These are phyloP conservation scores for Ailanthus altissimus DNA, from an alignment of 345 rosid species.

Conservation along the genomic window DNA sequence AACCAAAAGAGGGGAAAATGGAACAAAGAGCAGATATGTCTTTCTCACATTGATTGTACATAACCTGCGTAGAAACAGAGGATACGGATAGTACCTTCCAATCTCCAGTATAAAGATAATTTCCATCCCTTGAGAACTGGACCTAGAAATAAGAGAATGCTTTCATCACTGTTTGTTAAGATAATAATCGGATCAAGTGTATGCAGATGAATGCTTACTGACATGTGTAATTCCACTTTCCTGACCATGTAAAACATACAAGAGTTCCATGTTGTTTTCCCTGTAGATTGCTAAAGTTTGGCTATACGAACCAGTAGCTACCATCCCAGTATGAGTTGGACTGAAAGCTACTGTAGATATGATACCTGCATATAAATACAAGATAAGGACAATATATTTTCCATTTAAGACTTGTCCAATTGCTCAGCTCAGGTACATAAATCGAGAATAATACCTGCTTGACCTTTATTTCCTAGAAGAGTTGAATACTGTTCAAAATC, in stretches of 20 bases:
- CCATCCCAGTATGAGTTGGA: slow-evolving; percentile 76
- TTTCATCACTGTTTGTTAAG: slow-evolving; percentile 11
- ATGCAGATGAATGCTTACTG: slow-evolving; percentile 35
- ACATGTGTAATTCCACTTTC: slow-evolving; percentile 97
- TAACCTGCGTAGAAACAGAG: not conserved
- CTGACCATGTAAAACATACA: slow-evolving; percentile 91
- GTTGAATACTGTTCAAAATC: slow-evolving; percentile 77
- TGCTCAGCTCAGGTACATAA: slow-evolving; percentile 8
- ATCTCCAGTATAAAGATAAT: slow-evolving; percentile 87
- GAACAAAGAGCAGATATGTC: not conserved
- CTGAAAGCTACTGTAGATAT: slow-evolving; percentile 83
- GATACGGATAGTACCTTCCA: slow-evolving; percentile 63
- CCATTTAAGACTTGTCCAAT: not conserved
- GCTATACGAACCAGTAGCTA: slow-evolving; percentile 91
- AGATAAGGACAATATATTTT: slow-evolving; percentile 9
- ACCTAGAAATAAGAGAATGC: slow-evolving; percentile 51
- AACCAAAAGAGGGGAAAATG: not conserved
- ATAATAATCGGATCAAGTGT: slow-evolving; percentile 14
- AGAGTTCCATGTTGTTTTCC: slow-evolving; percentile 96
- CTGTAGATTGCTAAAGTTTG: slow-evolving; percentile 82
- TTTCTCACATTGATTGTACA: not conserved
- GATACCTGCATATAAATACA: slow-evolving; percentile 56
- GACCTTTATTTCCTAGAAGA: slow-evolving; percentile 80
- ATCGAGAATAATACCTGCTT: slow-evolving; percentile 56
- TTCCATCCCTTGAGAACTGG: slow-evolving; percentile 92